Evolutionary conservation across 306 rosid species (phyloP), one percentile per base, ranked within the genome.

Genomic region (Quercus parvula): DNA sequence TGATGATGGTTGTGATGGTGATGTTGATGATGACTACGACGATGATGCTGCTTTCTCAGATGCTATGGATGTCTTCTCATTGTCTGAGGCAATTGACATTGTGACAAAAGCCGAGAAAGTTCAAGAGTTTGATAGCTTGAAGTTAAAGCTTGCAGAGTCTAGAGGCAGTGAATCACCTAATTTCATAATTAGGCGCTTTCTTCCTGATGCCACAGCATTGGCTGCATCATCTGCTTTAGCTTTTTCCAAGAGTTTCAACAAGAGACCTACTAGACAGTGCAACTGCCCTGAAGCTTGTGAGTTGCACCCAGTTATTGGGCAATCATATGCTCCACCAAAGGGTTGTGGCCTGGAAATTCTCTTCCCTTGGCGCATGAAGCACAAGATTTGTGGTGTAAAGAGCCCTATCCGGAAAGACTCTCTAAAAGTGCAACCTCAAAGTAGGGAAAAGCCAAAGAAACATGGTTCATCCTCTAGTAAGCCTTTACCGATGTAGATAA

Each of bases 31-130:
- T 28, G 33, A 80, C 2, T 76, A 22, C 0, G 69, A 73, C 2
- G 64, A 55, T 5, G 85, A 79, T 8, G 84, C 74, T 2, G 83
- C 73, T 33, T 87, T 78, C 82, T 89, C 91, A 0, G 91, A 91
- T 75, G 88, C 86, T 10, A 77, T 87, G 66, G 94, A 91, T 67
- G 94, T 91, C 12, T 84, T 90, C 56, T 94, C 95, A 3, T 84
- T 94, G 25, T 88, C 95, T n/a, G 97, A 90, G 81, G 95, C 97
- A 56, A 88, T 92, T 33, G 98, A 94, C 74, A 91, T 91, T 35
- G 97, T 88, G 57, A 88, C 89, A 57, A 90, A 78, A 78, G 66
- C 87, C 19, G 87, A 87, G 87, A 81, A 76, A 41, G 86, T 35
- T 56, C 76, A 77, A 3, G 81, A 75, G 22, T 71, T 71, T 13